Conservation (phyloP, 1,139 yeast species). For the Yamadazyma dushanensis region DNA sequence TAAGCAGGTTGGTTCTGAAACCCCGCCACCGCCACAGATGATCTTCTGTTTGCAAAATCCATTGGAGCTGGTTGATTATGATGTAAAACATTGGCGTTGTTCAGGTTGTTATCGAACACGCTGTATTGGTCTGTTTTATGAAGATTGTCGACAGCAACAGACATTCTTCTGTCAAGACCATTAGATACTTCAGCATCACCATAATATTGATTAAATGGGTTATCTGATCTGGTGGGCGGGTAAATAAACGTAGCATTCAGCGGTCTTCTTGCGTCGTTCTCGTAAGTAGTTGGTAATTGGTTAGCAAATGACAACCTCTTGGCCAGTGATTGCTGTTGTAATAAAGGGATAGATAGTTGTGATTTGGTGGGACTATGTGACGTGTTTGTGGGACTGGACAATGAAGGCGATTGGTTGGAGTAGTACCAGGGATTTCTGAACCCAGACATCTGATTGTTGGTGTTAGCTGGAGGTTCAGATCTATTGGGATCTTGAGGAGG, state of each 20-base stretch:
- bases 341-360: constrained; percentile 20
- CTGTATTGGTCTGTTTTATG: constrained; percentile 12
- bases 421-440: constrained; percentile 51
- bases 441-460: constrained; percentile 20
- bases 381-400: constrained; percentile 19
- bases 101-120: neutral
- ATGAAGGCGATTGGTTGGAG: constrained; percentile 23
- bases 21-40: constrained; percentile 38
- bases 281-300: constrained; percentile 55
- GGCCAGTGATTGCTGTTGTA: constrained; percentile 28
- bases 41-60: constrained; percentile 26
- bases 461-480: constrained; percentile 10
- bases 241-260: constrained; percentile 29
- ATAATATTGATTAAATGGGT: constrained; percentile 49
- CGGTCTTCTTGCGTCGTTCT: constrained; percentile 25
- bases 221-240: constrained; percentile 50
- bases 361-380: constrained; percentile 30
- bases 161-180: constrained; percentile 41
- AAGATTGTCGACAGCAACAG: constrained; percentile 40
- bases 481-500: constrained; percentile 11
- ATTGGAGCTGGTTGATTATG: constrained; percentile 1
- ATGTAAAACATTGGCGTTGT: neutral
- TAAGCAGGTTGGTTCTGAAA: constrained; percentile 18
- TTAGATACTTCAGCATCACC: constrained; percentile 38
- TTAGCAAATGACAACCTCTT: constrained; percentile 43